A percentile compares a stretch with the other conserved stretches of the same genome.
phyloP scores from a whole-genome alignment of 805 yeast species.

The Candida sithepensis region DNA sequence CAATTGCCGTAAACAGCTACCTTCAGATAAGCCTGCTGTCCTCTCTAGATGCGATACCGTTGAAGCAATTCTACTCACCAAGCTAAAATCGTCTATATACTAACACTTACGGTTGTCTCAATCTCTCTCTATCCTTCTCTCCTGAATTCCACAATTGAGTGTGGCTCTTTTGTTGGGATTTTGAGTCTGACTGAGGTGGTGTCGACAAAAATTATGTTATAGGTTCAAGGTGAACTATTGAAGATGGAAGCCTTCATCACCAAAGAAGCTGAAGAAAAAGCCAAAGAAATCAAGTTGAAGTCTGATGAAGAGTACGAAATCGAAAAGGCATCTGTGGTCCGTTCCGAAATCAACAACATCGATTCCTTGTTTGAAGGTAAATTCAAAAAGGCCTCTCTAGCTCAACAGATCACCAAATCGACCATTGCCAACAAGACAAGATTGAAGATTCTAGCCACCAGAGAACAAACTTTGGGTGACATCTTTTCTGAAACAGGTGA shows the following conservation, averaged over 20 bases:
- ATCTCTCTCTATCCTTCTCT: not conserved
- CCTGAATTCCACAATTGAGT: not conserved
- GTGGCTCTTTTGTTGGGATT: not conserved
- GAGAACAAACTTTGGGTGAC: slow-evolving; percentile 72
- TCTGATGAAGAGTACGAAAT: slow-evolving; percentile 99
- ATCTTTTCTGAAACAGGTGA: slow-evolving; percentile 68
- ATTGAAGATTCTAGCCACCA: slow-evolving; percentile 81
- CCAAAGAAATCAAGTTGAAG: slow-evolving; percentile 90
- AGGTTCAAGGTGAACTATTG: slow-evolving; percentile 93
- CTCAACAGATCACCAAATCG: slow-evolving; percentile 93
- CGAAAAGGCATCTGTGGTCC: slow-evolving; percentile 92
- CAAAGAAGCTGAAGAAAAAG: slow-evolving; percentile 99
- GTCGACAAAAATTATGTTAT: slow-evolving; percentile 5
- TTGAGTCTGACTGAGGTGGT: not conserved
- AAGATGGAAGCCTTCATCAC: slow-evolving; percentile 98
- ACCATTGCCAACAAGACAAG: slow-evolving; percentile 95
- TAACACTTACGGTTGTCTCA: too few species aligned
- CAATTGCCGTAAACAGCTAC: not conserved
- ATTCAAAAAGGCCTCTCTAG: slow-evolving; percentile 85
- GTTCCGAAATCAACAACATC: slow-evolving; percentile 85
- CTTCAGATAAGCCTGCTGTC: too few species aligned
- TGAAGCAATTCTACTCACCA: too few species aligned
- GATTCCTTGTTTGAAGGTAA: slow-evolving; percentile 77
- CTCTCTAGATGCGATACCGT: too few species aligned
- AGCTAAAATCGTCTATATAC: not conserved